Percentiles rank a stretch among this genome's conserved stretches.
Evolutionary conservation across 2,329 filamentous ascomycete genomes (phyloP).

Genomic region (Microascus cirrosus): DNA sequence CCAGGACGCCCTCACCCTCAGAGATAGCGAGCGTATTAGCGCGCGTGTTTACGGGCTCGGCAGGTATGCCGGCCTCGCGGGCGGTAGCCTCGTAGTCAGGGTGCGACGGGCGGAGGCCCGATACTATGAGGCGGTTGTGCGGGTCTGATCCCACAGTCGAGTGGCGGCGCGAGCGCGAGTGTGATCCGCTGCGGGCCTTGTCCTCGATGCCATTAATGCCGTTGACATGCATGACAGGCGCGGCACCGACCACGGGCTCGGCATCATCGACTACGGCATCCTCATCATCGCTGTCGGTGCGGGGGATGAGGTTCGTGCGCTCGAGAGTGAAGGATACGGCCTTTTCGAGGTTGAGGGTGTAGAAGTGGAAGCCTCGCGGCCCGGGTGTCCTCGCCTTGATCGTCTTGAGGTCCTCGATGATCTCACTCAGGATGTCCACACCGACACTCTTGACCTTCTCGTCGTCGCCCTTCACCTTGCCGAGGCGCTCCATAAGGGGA

Average conservation of each 20-base stretch:
- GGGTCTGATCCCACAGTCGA: slow-evolving; percentile 77
- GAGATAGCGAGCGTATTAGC: slow-evolving; percentile 86
- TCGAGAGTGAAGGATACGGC: slow-evolving; percentile 90
- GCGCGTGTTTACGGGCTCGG: slow-evolving; percentile 62
- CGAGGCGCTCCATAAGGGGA: slow-evolving; percentile 56
- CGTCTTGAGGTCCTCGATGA: slow-evolving; percentile 64
- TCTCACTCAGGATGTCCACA: slow-evolving; percentile 72
- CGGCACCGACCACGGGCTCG: slow-evolving; percentile 16
- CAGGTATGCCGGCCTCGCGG: slow-evolving; percentile 65
- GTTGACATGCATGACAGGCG: slow-evolving; percentile 32
- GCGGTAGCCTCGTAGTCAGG: slow-evolving; percentile 63
- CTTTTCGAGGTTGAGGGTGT: slow-evolving; percentile 93
- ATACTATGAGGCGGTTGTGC: slow-evolving; percentile 78
- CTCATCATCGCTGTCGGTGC: slow-evolving; percentile 39
- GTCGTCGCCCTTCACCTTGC: slow-evolving; percentile 66
- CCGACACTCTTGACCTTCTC: slow-evolving; percentile 71
- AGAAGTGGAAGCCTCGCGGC: slow-evolving; percentile 86
- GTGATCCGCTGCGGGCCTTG: slow-evolving; percentile 25
- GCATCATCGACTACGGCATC: slow-evolving; percentile 23
- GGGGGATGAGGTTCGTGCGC: slow-evolving; percentile 70
- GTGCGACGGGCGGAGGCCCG: slow-evolving; percentile 45
- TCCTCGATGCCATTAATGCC: slow-evolving; percentile 41
- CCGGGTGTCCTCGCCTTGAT: slow-evolving; percentile 45
- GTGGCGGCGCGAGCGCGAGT: slow-evolving; percentile 52
- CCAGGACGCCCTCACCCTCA: slow-evolving; percentile 80